Conservation (phyloP, 352 stramenopile species). For the Elongisporangium prolatum region DNA sequence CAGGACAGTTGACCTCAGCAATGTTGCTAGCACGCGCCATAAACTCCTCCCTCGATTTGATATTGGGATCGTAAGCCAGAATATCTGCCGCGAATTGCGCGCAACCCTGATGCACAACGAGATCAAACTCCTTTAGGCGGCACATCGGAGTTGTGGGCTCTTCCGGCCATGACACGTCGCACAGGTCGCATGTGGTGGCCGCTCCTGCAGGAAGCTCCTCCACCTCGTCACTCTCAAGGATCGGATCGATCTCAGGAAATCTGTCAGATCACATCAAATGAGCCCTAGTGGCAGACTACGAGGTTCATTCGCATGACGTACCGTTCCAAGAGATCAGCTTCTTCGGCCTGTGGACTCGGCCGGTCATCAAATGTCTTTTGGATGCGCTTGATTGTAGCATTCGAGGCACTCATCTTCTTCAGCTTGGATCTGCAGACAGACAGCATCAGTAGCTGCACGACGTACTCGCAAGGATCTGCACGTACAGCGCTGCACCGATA, state of each 20-base stretch:
- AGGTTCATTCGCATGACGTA: neutral
- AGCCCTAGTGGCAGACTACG: neutral
- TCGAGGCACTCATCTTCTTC: constrained; percentile 58
- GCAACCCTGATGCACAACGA: constrained; percentile 70
- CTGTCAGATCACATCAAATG: constrained; percentile 5
- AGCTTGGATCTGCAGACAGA: constrained; percentile 42
- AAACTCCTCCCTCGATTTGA: constrained; percentile 50
- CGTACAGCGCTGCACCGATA: constrained; percentile 56
- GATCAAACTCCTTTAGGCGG: constrained; percentile 34
- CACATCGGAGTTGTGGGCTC: constrained; percentile 54
- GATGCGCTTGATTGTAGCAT: constrained; percentile 60
- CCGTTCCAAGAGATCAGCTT: constrained; percentile 42
- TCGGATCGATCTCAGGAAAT: constrained; percentile 59
- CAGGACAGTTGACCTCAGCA: constrained; percentile 58
- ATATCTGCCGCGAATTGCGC: constrained; percentile 73
- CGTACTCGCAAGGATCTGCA: neutral
- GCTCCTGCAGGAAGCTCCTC: constrained; percentile 34
- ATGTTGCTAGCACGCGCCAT: constrained; percentile 30
- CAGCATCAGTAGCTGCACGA: neutral
- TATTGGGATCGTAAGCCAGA: constrained; percentile 48
- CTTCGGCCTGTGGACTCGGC: constrained; percentile 33
- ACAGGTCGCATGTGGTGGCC: constrained; percentile 62
- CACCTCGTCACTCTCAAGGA: constrained; percentile 62
- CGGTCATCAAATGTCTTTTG: constrained; percentile 71
- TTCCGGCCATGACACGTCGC: constrained; percentile 79